These are phyloP conservation scores for Stylonectria norvegica DNA, from an alignment of 2,329 filamentous ascomycete species.

Conservation along the genomic window DNA sequence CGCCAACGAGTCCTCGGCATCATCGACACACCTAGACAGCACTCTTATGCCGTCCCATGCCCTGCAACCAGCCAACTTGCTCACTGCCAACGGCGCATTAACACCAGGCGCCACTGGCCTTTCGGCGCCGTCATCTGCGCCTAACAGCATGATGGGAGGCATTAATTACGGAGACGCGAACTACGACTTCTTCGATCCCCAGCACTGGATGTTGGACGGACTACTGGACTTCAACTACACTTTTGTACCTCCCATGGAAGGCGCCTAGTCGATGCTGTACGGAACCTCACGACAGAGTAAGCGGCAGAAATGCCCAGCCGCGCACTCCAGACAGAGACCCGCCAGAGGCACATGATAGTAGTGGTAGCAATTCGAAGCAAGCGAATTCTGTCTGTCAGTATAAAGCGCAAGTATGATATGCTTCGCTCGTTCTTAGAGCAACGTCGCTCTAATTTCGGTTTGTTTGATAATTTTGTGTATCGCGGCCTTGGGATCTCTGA, in stretches of 20 bases:
- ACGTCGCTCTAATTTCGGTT: conserved; percentile 3
- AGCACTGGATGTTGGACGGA: conserved; percentile 91
- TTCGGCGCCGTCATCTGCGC: conserved; percentile 35
- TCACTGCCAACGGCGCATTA: conserved; percentile 48
- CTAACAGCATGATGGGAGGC: conserved; percentile 47
- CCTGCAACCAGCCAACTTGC: conserved; percentile 42
- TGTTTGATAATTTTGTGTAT: conserved; percentile 3
- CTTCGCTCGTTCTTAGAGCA: conserved; percentile 4
- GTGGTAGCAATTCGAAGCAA: too few relatives aligned
- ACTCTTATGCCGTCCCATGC: conserved; percentile 49
- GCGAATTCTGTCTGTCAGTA: too few relatives aligned
- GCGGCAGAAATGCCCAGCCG: too few relatives aligned
- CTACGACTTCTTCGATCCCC: conserved; percentile 86
- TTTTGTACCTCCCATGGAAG: conserved; percentile 54
- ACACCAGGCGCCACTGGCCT: conserved; percentile 50
- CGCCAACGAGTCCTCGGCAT: conserved; percentile 67
- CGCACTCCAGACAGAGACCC: too few relatives aligned
- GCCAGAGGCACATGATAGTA: too few relatives aligned
- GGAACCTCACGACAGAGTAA: too few relatives aligned
- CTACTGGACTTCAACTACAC: conserved; percentile 75
- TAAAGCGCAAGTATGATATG: too few relatives aligned
- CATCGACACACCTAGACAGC: conserved; percentile 61
- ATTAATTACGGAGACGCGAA: conserved; percentile 63
- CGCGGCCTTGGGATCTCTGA: conserved; percentile 4
- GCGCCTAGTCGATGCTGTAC: too few relatives aligned